Evolutionary conservation across 2,329 filamentous ascomycete genomes (phyloP), one percentile per base, ranked within the genome.

Genomic region (Monosporascus sp.): DNA sequence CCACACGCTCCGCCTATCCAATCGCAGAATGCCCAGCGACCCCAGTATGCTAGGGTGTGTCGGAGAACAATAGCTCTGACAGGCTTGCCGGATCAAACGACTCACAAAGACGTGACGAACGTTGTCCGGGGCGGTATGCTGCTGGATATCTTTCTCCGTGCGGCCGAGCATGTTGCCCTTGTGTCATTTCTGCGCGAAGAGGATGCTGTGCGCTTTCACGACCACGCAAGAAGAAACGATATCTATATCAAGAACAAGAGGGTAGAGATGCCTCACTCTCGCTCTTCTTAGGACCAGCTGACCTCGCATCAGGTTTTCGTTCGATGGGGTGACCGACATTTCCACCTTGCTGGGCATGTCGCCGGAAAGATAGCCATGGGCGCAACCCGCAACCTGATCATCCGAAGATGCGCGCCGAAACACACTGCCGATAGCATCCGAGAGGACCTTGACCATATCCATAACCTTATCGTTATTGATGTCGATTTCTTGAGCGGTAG

Each of bases 381-480:
- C 15, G 87, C 87, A 15, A 88, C 83, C 43, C 83, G 90, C 55
- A 94, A 93, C 62, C 68, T 95, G 38, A 72, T 92, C 20, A 79
- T 95, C 43, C 80, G 80, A 53, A 78, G 79, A 9, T 81, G 80
- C 59, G 75, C 75, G 60, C 72, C 72, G 50, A 78, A 73, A 50
- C 73, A 88, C 59, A 90, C 84, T 0, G 85, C 85, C 59, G 72
- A 80, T 7, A 70, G 72, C 17, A 83, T 95, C 57, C 83, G 87
- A 11, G 78, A 85, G 5, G 88, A 95, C 61, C 77, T 94, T 38
- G 86, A 91, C 24, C 90, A 95, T 66, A 93, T 95, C 55, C 85
- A 93, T 72, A 89, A 89, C 57, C 77, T 95, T 1, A 74, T 86
- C 22, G 80, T 95, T 11, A 76, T 94, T 62, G 80, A 80, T 44